These are phyloP conservation scores for Colletotrichum caudatum DNA, from an alignment of 2,329 filamentous ascomycete species.

Conservation along the genomic window DNA sequence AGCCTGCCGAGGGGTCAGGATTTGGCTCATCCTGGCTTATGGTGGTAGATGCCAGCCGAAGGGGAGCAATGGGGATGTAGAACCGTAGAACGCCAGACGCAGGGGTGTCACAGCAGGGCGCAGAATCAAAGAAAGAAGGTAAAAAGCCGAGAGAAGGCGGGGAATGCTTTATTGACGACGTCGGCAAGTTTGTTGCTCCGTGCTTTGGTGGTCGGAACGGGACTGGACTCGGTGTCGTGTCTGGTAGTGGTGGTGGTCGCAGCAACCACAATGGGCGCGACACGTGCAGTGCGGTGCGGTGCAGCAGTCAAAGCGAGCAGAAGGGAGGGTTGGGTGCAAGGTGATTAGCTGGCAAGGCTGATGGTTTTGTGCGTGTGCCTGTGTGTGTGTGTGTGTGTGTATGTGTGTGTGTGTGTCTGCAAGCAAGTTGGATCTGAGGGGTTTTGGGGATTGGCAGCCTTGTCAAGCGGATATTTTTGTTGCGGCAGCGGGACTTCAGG, in stretches of 20 bases:
- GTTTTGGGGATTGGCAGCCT: slow-evolving; percentile 29
- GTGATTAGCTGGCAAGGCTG: slow-evolving; percentile 31
- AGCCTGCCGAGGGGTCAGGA: slow-evolving; percentile 83
- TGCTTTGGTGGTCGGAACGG: slow-evolving; percentile 17
- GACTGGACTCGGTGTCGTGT: slow-evolving; percentile 15
- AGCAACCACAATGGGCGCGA: slow-evolving; percentile 33
- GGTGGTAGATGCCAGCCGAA: slow-evolving; percentile 5
- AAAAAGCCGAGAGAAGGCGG: background rate
- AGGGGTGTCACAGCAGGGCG: background rate
- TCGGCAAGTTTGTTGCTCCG: background rate
- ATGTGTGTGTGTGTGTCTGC: background rate
- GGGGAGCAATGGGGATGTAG: background rate
- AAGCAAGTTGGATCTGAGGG: background rate
- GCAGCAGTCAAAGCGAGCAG: background rate
- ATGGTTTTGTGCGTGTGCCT: background rate
- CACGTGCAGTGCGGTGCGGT: slow-evolving; percentile 13
- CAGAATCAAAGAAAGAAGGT: background rate
- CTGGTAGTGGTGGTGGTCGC: slow-evolving; percentile 7
- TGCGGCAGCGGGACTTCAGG: slow-evolving; percentile 11
- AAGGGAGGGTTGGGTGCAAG: slow-evolving; percentile 6
- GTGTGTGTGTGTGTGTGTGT: too few relatives aligned
- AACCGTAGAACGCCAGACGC: background rate
- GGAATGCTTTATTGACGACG: background rate
- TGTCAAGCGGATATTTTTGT: slow-evolving; percentile 28
- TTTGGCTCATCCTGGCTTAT: slow-evolving; percentile 71